These are phyloP conservation scores for Hypoxylon sp. DNA, from an alignment of 2,329 filamentous ascomycete species.

Conservation along the genomic window DNA sequence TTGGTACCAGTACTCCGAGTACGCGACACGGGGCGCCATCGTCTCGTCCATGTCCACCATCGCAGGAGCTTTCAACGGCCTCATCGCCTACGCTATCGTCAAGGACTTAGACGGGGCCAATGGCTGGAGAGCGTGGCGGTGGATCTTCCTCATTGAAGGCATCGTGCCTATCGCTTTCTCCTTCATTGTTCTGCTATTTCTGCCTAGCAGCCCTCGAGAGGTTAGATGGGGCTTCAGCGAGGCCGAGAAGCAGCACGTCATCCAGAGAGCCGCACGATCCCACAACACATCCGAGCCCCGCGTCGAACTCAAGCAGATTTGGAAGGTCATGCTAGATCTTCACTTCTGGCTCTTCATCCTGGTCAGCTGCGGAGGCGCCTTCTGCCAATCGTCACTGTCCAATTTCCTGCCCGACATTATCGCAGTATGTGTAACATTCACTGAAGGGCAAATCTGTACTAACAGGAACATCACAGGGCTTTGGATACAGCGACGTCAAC, in stretches of 20 bases:
- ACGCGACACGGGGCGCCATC: slow-evolving; percentile 45
- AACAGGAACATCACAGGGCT: slow-evolving; percentile 29
- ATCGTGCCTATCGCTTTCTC: slow-evolving; percentile 42
- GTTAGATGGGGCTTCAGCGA: slow-evolving; percentile 41
- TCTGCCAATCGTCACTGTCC: slow-evolving; percentile 44
- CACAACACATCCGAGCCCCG: slow-evolving; percentile 42
- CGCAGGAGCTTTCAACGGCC: slow-evolving; percentile 46
- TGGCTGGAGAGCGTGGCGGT: slow-evolving; percentile 45
- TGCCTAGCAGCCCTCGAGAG: slow-evolving; percentile 39
- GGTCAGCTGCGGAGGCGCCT: slow-evolving; percentile 41
- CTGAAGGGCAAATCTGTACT: neutral
- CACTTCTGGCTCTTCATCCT: slow-evolving; percentile 47
- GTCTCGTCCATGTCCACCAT: slow-evolving; percentile 43
- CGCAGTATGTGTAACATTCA: slow-evolving; percentile 13
- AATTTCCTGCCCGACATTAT: slow-evolving; percentile 44
- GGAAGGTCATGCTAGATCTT: slow-evolving; percentile 40
- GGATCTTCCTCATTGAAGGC: slow-evolving; percentile 47
- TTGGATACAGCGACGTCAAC: slow-evolving; percentile 41
- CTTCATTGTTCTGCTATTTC: slow-evolving; percentile 38
- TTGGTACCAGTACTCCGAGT: slow-evolving; percentile 47
- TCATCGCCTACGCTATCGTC: slow-evolving; percentile 44
- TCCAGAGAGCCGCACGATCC: slow-evolving; percentile 35
- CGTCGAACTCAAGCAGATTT: slow-evolving; percentile 35
- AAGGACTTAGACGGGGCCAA: slow-evolving; percentile 41
- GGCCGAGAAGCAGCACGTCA: slow-evolving; percentile 40